phyloP scores from a whole-genome alignment of 2,329 filamentous ascomycete genomes.

The Fusarium nematophilum region DNA sequence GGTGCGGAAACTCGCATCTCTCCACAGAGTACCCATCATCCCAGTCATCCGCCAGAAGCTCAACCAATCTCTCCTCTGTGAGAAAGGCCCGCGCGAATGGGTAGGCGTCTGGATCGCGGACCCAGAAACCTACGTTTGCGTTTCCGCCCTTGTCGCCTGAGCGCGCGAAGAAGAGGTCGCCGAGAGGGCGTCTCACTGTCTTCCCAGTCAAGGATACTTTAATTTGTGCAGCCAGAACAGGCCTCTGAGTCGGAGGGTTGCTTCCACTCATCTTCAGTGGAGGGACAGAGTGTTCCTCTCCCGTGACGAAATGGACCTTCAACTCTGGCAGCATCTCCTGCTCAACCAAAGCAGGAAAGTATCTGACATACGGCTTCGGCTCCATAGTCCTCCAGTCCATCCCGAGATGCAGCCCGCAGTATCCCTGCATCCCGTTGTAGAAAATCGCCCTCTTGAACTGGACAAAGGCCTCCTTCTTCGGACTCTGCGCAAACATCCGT shows the following conservation, averaged over 20 bases:
- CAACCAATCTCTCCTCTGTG: constrained; percentile 49
- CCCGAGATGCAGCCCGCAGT: constrained; percentile 47
- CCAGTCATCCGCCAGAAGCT: constrained; percentile 59
- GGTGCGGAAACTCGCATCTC: constrained; percentile 56
- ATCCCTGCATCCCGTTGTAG: constrained; percentile 49
- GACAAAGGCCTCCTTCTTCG: constrained; percentile 30
- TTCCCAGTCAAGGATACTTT: neutral
- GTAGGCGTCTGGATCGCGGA: constrained; percentile 52
- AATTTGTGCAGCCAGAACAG: no score
- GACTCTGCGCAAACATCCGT: constrained; percentile 54
- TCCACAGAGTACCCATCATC: constrained; percentile 53
- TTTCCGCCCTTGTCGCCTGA: constrained; percentile 51
- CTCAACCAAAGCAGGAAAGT: constrained; percentile 49
- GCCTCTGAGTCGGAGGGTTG: neutral
- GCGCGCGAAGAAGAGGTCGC: constrained; percentile 46
- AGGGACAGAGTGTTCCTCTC: constrained; percentile 2
- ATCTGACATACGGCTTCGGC: constrained; percentile 45
- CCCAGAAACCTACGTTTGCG: constrained; percentile 50
- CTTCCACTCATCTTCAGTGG: neutral
- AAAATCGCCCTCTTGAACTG: constrained; percentile 40
- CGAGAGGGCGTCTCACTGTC: constrained; percentile 40
- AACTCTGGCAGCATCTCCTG: constrained; percentile 29
- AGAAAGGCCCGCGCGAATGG: constrained; percentile 55
- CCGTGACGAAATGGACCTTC: constrained; percentile 35
- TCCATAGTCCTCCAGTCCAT: constrained; percentile 52